Evolutionary conservation across 306 rosid genomes (phyloP).

Genomic region (Ziziphus jujuba): DNA sequence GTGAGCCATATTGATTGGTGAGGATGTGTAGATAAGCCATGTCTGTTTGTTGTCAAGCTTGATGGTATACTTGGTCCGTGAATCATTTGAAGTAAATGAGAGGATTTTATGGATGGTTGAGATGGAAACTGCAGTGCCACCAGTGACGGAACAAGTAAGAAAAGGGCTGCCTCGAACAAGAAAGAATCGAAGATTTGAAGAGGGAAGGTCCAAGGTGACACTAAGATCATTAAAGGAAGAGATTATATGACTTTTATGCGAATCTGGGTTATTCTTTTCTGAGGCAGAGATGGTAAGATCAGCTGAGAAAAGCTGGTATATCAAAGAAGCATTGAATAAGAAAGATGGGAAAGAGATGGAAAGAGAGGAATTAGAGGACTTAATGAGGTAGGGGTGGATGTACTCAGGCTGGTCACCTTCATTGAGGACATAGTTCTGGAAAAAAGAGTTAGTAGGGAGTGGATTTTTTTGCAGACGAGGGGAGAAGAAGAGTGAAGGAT

Average conservation of each 20-base stretch:
- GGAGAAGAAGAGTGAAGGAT: constrained; percentile 60
- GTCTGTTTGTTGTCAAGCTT: constrained; percentile 61
- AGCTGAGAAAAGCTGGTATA: constrained; percentile 49
- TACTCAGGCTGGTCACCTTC: constrained; percentile 67
- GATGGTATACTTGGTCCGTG: constrained; percentile 47
- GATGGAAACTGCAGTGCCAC: constrained; percentile 47
- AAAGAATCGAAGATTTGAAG: constrained; percentile 51
- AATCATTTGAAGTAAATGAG: constrained; percentile 40
- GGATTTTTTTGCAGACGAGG: constrained; percentile 48
- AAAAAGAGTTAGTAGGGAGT: constrained; percentile 78
- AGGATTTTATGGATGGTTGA: constrained; percentile 54
- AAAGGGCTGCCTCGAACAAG: constrained; percentile 82
- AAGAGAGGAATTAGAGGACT: constrained; percentile 51
- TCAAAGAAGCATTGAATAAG: constrained; percentile 23
- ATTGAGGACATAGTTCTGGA: constrained; percentile 64
- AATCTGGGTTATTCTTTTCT: background rate
- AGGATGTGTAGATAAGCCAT: constrained; percentile 64
- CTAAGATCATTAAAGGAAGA: constrained; percentile 59
- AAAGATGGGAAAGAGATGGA: constrained; percentile 59
- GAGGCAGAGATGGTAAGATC: constrained; percentile 57
- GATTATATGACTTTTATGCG: constrained; percentile 35
- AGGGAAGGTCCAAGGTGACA: constrained; percentile 63
- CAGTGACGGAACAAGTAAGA: constrained; percentile 43
- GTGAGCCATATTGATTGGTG: constrained; percentile 39
- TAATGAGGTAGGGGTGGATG: constrained; percentile 68